Conservation (phyloP, 2,329 filamentous ascomycete genomes). For the Phoma sp. region DNA sequence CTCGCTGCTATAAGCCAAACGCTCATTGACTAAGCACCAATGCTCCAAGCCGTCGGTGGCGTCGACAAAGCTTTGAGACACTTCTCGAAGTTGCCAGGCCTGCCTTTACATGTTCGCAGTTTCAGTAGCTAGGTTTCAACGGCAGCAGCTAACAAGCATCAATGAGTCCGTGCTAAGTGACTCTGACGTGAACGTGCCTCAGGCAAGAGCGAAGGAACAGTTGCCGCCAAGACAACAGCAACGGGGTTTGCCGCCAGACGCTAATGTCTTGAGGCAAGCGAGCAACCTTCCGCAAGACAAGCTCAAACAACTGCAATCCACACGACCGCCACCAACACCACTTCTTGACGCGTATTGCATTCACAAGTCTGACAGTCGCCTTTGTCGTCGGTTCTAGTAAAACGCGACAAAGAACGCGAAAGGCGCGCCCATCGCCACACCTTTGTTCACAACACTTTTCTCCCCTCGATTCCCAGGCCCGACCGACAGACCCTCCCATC, state of each 20-base stretch:
- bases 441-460: slow-evolving; percentile 26
- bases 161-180: background rate
- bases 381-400: slow-evolving; percentile 16
- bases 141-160: background rate
- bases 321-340: slow-evolving; percentile 19
- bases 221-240: slow-evolving; percentile 5
- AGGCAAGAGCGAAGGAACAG: slow-evolving; percentile 3
- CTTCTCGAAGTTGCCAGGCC: background rate
- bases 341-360: slow-evolving; percentile 16
- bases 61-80: background rate
- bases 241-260: slow-evolving; percentile 12
- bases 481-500: background rate
- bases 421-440: slow-evolving; percentile 32
- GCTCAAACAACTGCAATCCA: slow-evolving; percentile 6
- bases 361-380: slow-evolving; percentile 18
- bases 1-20: too few species aligned
- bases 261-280: slow-evolving; percentile 11
- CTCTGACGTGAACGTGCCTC: background rate
- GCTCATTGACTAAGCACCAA: background rate
- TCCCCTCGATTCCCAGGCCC: slow-evolving; percentile 20
- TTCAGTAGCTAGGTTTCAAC: too few species aligned
- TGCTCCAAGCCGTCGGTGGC: background rate
- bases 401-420: slow-evolving; percentile 21
- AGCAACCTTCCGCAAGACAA: slow-evolving; percentile 12
- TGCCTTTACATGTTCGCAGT: background rate